These are phyloP conservation scores for Histomonas meleagridis DNA, from an alignment of 208 protist genomes.

Conservation along the genomic window DNA sequence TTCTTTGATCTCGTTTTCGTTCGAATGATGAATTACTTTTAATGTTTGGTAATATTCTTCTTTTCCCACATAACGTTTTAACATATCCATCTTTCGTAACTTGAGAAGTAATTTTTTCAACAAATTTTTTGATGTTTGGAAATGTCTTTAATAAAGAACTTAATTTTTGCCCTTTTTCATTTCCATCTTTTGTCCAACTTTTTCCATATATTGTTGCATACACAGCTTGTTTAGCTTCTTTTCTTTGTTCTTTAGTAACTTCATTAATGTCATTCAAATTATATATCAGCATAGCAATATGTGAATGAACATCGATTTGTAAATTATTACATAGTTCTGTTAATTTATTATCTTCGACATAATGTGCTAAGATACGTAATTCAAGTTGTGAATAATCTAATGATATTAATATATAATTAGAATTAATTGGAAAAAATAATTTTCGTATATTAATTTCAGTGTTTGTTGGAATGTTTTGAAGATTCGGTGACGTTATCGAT, in stretches of 20 bases:
- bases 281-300: neutral
- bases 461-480: neutral
- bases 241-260: neutral
- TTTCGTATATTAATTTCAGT: neutral
- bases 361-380: neutral
- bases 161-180: neutral
- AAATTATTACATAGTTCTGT: neutral
- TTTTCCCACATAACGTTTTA: neutral
- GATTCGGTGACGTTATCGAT: neutral
- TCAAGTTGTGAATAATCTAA: conserved; percentile 18
- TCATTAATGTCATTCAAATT: neutral
- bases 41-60: neutral
- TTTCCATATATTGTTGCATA: conserved; percentile 35
- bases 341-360: neutral
- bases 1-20: conserved; percentile 17
- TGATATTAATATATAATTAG: neutral
- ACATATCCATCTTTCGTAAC: neutral
- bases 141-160: neutral
- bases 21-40: neutral
- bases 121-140: neutral
- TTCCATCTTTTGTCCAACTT: conserved; percentile 4
- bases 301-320: neutral
- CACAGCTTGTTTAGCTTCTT: neutral
- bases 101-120: too few relatives aligned
- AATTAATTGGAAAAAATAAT: neutral